Conservation (phyloP, 2,329 filamentous ascomycete species). For the Cryphonectria naterciae region DNA sequence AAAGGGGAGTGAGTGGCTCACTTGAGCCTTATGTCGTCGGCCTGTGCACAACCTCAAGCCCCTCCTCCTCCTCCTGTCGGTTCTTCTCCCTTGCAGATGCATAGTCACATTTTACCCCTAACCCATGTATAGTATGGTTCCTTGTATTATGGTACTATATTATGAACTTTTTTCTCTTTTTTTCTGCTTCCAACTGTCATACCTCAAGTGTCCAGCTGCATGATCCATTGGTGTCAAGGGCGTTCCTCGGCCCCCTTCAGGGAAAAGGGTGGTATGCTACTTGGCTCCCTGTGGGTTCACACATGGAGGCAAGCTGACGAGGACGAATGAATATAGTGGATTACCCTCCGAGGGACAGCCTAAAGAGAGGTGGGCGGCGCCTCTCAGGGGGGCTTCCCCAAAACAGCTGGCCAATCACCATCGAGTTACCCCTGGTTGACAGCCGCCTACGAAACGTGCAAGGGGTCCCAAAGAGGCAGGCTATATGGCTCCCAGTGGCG, state of each 20-base stretch:
- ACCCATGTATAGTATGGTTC: background rate
- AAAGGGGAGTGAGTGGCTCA: slow-evolving; percentile 2
- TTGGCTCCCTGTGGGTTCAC: background rate
- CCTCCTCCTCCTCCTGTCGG: background rate
- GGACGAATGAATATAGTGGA: slow-evolving; percentile 1
- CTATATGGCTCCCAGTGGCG: background rate
- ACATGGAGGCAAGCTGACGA: background rate
- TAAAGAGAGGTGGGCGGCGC: background rate
- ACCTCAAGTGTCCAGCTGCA: slow-evolving; percentile 2
- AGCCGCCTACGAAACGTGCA: slow-evolving; percentile 9
- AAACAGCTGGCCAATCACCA: slow-evolving; percentile 6
- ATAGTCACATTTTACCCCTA: background rate
- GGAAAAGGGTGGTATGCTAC: slow-evolving; percentile 2
- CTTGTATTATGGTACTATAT: background rate
- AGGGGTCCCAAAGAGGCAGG: slow-evolving; percentile 9
- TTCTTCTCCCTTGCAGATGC: background rate
- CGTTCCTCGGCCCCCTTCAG: background rate
- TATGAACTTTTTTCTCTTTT: background rate
- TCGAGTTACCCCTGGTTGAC: background rate
- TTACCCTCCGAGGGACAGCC: background rate
- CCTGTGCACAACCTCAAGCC: background rate
- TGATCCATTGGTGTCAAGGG: slow-evolving; percentile 10
- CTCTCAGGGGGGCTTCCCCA: background rate
- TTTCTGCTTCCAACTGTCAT: background rate
- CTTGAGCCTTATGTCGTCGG: slow-evolving; percentile 3